phyloP scores from a whole-genome alignment of 2,329 filamentous ascomycete species.

The Dactylellina cionopaga region DNA sequence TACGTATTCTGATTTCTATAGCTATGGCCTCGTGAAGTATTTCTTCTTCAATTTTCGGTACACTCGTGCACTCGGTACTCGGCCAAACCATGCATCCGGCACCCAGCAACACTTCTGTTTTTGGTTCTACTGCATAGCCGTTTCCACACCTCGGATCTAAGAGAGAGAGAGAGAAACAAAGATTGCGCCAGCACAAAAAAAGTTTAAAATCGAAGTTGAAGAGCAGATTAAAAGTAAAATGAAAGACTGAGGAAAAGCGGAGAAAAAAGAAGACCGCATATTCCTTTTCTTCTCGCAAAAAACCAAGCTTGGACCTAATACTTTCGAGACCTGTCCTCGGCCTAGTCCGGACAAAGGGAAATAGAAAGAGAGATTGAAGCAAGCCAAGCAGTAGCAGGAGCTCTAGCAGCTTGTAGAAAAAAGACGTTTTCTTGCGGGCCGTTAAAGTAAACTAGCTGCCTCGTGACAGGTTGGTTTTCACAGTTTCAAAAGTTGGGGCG shows the following conservation, averaged over 20 bases:
- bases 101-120: neutral
- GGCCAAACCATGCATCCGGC: constrained; percentile 22
- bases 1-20: neutral
- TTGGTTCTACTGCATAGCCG: neutral
- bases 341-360: constrained; percentile 46
- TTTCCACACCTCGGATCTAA: constrained; percentile 60
- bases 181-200: constrained; percentile 54
- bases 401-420: constrained; percentile 59
- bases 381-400: constrained; percentile 53
- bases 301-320: neutral
- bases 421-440: neutral
- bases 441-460: neutral
- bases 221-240: too few relatives aligned
- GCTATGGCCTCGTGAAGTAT: neutral
- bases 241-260: constrained; percentile 59
- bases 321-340: neutral
- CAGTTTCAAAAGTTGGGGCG: too few relatives aligned
- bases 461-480: constrained; percentile 30
- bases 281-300: neutral
- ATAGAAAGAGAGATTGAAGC: constrained; percentile 58
- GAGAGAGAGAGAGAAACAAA: constrained; percentile 70
- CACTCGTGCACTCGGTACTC: constrained; percentile 38
- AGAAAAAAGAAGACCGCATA: constrained; percentile 60
- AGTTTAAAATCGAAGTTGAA: too few relatives aligned
- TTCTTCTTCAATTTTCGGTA: constrained; percentile 14